Evolutionary conservation across 2,329 filamentous ascomycete genomes (phyloP).

Genomic region (Didymella keratinophila): DNA sequence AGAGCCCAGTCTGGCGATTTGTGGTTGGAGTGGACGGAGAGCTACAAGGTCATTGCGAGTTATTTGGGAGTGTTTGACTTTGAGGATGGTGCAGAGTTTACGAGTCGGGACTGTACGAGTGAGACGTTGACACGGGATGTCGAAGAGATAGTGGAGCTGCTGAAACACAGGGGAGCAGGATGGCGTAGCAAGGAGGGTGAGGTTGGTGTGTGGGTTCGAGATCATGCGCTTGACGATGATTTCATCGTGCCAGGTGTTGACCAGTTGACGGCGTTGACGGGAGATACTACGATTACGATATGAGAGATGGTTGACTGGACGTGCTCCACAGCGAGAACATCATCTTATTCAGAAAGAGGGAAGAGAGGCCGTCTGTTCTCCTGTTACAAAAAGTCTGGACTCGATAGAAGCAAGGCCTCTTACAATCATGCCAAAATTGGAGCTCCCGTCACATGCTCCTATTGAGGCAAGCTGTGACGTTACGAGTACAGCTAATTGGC

Average conservation of each 20-base stretch:
- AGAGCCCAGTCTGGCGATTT: slow-evolving; percentile 54
- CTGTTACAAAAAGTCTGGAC: too few relatives aligned
- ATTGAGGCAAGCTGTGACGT: too few relatives aligned
- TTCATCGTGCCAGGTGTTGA: slow-evolving; percentile 3
- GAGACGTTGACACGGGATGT: slow-evolving; percentile 32
- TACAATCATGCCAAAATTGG: too few relatives aligned
- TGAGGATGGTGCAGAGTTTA: slow-evolving; percentile 31
- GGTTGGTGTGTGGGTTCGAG: slow-evolving; percentile 34
- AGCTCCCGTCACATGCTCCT: too few relatives aligned
- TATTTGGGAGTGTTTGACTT: slow-evolving; percentile 37
- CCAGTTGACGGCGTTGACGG: slow-evolving; percentile 17
- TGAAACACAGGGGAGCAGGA: slow-evolving; percentile 32
- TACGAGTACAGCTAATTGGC: too few relatives aligned
- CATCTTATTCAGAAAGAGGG: too few relatives aligned
- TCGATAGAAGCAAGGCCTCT: too few relatives aligned
- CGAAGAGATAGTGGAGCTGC: slow-evolving; percentile 31
- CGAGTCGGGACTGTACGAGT: slow-evolving; percentile 37
- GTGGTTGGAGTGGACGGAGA: slow-evolving; percentile 49
- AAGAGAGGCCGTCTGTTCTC: too few relatives aligned
- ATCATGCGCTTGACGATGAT: slow-evolving; percentile 23
- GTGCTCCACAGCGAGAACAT: too few relatives aligned
- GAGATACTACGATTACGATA: slow-evolving; percentile 3
- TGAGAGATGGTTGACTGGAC: background rate
- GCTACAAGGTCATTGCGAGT: slow-evolving; percentile 37
- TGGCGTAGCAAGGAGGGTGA: slow-evolving; percentile 34